Base-by-base conservation (phyloP, 2,329 filamentous ascomycete species). In the Cladophialophora exuberans region DNA sequence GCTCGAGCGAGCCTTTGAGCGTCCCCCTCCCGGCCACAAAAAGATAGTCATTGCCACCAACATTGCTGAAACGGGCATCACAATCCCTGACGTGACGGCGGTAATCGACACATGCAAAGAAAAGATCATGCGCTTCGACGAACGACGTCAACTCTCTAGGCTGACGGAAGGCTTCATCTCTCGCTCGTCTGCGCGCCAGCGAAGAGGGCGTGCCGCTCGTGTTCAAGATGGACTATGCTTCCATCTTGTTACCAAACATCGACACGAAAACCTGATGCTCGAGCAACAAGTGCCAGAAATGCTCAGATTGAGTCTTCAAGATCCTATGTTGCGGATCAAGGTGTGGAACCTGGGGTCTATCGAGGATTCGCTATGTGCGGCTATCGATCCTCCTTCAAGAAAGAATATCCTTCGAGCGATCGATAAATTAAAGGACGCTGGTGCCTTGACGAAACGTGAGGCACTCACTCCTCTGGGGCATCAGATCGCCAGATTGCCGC, bases 11-110 rank as follows among this genome's bases (percentile, higher is more conserved):
- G 94, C 94, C 0, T 99, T 99, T 69, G 77, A 90, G 4, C 75
- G 96, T 0, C 94, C 94, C 4, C 90, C 92, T 1, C 80, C 79
- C 2, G 93, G 93, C 0, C 79, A 85, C 53, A 83, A 92, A 60
- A 99, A 99, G 74, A 94, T 99, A 61, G 93, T 99, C 1, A 81
- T 99, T 51, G 92, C 94, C 1, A 99, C 94, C 11, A 99, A 99
- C 68, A 99, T 99, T 70, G 94, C 94, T 3, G 94, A 99, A 71
- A 99, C 94, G 0, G 94, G 94, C 76, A 96, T 99, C 67, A 99
- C 94, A 0, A 99, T 99, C 62, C 94, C 94, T 1, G 94, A 99
- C 69, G 90, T 99, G 25, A 97, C 94, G 0, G 96, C 92, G 65
- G 94, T 99, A 41, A 88, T 99, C 55, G 94, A 99, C 70, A 92